Percentiles rank a stretch among this genome's conserved stretches.
phyloP scores from a whole-genome alignment of 306 rosid genomes.

The Ziziphus jujuba region DNA sequence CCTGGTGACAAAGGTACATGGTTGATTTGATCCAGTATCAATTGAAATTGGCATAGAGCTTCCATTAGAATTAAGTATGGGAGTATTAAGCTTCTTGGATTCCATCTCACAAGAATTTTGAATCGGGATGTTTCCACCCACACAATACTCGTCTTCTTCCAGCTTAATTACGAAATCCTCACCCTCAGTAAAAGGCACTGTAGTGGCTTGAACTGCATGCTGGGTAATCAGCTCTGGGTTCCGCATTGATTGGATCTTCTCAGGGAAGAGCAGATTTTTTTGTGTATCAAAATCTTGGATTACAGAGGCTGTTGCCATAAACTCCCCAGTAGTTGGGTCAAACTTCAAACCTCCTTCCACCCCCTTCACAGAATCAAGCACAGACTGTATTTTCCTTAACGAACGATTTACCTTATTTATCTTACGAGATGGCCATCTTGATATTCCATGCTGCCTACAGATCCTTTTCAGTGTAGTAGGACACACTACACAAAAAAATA shows the following conservation, averaged over 20 bases:
- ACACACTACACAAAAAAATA: conserved; percentile 59
- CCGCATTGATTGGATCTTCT: conserved; percentile 35
- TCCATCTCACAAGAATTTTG: conserved; percentile 30
- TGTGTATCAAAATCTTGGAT: conserved; percentile 45
- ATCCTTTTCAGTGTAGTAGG: conserved; percentile 95
- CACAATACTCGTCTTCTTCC: conserved; percentile 45
- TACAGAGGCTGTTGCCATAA: conserved; percentile 56
- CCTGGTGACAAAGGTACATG: conserved; percentile 23
- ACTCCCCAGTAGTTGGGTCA: conserved; percentile 60
- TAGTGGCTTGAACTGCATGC: conserved; percentile 31
- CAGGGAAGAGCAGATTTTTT: conserved; percentile 31
- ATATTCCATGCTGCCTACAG: conserved; percentile 89
- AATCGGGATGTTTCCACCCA: conserved; percentile 21
- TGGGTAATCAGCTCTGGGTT: conserved; percentile 25
- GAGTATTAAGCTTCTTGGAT: conserved; percentile 31
- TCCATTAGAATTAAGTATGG: conserved; percentile 34
- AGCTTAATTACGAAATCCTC: conserved; percentile 37
- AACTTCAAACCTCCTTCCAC: conserved; percentile 72
- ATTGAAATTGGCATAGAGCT: conserved; percentile 42
- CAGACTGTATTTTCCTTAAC: conserved; percentile 67
- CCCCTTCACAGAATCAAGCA: conserved; percentile 78
- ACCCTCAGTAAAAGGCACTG: conserved; percentile 21
- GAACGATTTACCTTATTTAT: conserved; percentile 84
- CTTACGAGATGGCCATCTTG: conserved; percentile 95
- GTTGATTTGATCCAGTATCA: conserved; percentile 34